Percentiles rank a stretch among this genome's conserved stretches.
phyloP scores from a whole-genome alignment of 345 rosid species.

The Lepidium didymum region DNA sequence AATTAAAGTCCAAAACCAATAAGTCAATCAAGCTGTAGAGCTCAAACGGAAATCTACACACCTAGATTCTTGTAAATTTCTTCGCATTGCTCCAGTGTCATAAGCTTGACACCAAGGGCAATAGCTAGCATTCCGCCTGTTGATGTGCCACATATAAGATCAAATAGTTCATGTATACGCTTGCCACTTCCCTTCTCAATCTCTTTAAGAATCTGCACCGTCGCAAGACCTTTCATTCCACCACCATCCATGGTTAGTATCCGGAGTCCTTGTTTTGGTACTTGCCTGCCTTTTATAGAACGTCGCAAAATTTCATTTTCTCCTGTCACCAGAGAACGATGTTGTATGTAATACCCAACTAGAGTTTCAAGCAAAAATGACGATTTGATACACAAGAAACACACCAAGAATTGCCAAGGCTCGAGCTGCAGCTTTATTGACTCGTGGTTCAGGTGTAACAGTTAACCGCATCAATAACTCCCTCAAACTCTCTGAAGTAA shows the following conservation, averaged over 20 bases:
- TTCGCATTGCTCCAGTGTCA: conserved; percentile 84
- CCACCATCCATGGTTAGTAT: conserved; percentile 99
- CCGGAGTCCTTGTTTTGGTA: conserved; percentile 88
- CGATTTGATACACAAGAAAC: conserved; percentile 14
- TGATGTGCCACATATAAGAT: conserved; percentile 97
- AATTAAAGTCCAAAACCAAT: conserved; percentile 18
- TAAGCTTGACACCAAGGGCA: conserved; percentile 90
- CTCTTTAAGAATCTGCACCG: conserved; percentile 94
- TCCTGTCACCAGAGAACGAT: conserved; percentile 42
- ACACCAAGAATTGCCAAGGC: conserved; percentile 97
- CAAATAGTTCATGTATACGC: conserved; percentile 91
- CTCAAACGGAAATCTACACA: conserved; percentile 23
- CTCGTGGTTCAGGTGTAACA: conserved; percentile 70
- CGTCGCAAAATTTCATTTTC: conserved; percentile 93
- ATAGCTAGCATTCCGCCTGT: conserved; percentile 99
- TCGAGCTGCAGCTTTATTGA: conserved; percentile 95
- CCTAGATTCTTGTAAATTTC: conserved; percentile 99
- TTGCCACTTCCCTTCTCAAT: conserved; percentile 97
- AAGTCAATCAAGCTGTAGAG: background rate
- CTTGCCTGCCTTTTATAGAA: conserved; percentile 81
- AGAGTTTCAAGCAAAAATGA: background rate
- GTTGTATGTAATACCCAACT: background rate
- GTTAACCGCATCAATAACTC: conserved; percentile 84
- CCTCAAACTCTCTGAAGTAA: conserved; percentile 90
- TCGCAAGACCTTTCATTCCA: conserved; percentile 99